Evolutionary conservation across 192 early-diverging fungal species (phyloP).

Genomic region (Backusella psychrophila): DNA sequence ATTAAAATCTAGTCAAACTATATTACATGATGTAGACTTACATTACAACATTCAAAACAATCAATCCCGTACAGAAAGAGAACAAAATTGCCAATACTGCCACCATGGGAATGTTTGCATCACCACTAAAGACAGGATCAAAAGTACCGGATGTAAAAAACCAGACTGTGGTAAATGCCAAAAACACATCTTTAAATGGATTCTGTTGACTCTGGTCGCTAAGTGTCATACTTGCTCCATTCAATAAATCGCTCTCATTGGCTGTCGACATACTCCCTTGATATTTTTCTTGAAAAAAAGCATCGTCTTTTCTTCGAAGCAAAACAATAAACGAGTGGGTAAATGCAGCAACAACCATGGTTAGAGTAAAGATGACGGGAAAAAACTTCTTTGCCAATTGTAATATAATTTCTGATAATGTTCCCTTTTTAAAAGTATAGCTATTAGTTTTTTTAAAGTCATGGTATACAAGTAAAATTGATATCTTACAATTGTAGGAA

Average conservation of each 20-base stretch:
- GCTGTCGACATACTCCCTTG: not conserved
- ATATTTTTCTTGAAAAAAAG: not conserved
- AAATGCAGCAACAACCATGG: not conserved
- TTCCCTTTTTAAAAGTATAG: not conserved
- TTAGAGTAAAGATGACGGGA: not conserved
- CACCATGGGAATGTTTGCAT: not conserved
- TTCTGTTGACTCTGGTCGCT: not conserved
- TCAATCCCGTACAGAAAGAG: constrained; percentile 3
- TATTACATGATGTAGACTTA: not conserved
- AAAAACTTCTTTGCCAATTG: not conserved
- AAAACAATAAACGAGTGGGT: constrained; percentile 11
- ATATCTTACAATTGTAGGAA: constrained; percentile 7
- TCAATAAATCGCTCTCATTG: not conserved
- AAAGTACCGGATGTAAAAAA: constrained; percentile 4
- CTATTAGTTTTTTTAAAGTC: not conserved
- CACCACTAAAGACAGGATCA: not conserved
- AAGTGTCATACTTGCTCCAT: not conserved
- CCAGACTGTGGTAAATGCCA: not conserved
- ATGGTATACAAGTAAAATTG: not conserved
- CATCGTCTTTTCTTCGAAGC: not conserved
- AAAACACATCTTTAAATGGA: not conserved
- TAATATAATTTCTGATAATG: constrained; percentile 5
- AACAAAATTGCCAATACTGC: not conserved
- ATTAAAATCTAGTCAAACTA: not conserved
- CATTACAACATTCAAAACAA: not conserved